A percentile compares a stretch with the other conserved stretches of the same genome.
Evolutionary conservation across 2,329 filamentous ascomycete species (phyloP).

Genomic region (Monosporascus sp.): DNA sequence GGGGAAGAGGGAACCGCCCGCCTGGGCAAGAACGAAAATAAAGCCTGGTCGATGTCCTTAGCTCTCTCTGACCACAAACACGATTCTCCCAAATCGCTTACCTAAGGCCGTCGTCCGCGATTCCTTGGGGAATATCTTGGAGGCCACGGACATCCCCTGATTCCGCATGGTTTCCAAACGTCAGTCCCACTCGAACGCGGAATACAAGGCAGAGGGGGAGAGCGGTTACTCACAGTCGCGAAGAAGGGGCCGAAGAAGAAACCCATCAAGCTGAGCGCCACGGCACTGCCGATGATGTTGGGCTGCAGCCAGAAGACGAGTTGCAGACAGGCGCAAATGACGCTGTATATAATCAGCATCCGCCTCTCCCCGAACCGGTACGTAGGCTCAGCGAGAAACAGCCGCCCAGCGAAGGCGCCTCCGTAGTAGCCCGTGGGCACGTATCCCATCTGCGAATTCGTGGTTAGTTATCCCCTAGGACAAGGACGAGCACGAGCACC

Average conservation of each 20-base stretch:
- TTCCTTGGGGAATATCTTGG: slow-evolving; percentile 41
- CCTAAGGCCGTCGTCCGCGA: slow-evolving; percentile 43
- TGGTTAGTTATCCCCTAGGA: not conserved
- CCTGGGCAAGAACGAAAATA: slow-evolving; percentile 47
- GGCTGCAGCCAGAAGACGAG: slow-evolving; percentile 60
- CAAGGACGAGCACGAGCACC: no score
- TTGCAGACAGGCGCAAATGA: slow-evolving; percentile 48
- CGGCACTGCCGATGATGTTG: slow-evolving; percentile 50
- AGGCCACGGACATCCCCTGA: slow-evolving; percentile 47
- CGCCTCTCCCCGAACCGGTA: slow-evolving; percentile 52
- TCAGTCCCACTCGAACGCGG: not conserved
- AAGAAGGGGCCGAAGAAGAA: slow-evolving; percentile 52
- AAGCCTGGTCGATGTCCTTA: slow-evolving; percentile 25
- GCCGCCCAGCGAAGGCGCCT: slow-evolving; percentile 49
- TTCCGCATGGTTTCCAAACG: not conserved
- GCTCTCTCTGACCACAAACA: not conserved
- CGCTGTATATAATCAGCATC: slow-evolving; percentile 51
- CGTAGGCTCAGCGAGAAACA: slow-evolving; percentile 54
- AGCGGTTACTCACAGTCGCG: slow-evolving; percentile 37
- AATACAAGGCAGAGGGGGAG: not conserved
- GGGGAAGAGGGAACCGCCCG: slow-evolving; percentile 46
- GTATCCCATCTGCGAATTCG: slow-evolving; percentile 46
- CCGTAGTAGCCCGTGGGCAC: slow-evolving; percentile 57
- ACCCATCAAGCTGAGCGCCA: slow-evolving; percentile 45
- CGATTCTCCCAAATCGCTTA: slow-evolving; percentile 11